phyloP scores from a whole-genome alignment of 2,329 filamentous ascomycete genomes.

The Nothophoma quercina region DNA sequence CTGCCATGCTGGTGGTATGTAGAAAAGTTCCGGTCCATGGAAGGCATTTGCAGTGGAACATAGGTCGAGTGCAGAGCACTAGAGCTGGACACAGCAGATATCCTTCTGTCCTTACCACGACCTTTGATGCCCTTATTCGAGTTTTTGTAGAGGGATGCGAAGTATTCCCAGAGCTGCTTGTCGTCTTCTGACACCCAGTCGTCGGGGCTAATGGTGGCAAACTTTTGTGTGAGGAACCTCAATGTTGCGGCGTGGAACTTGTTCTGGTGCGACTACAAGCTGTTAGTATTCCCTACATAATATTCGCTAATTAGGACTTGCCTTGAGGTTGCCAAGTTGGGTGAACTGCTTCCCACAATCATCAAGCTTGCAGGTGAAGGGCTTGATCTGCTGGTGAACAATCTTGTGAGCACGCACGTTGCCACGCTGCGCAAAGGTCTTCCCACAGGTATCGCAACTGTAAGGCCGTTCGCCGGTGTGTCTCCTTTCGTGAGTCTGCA shows the following conservation, averaged over 20 bases:
- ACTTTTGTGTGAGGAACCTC: conserved; percentile 72
- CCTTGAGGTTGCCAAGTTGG: conserved; percentile 91
- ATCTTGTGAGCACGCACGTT: conserved; percentile 86
- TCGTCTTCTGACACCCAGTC: conserved; percentile 72
- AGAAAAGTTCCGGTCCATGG: conserved; percentile 32
- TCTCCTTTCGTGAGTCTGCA: conserved; percentile 81
- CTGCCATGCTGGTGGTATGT: conserved; percentile 37
- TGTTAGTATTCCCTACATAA: too few species aligned
- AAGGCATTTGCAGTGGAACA: conserved; percentile 26
- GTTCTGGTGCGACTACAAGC: conserved; percentile 81
- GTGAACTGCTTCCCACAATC: conserved; percentile 88
- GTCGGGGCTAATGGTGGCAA: conserved; percentile 68
- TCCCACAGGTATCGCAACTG: conserved; percentile 78
- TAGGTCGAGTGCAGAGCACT: conserved; percentile 39
- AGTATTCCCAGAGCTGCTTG: conserved; percentile 82
- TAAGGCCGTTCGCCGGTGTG: conserved; percentile 90
- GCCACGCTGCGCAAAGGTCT: conserved; percentile 83
- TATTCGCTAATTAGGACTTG: not conserved
- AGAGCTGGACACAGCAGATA: conserved; percentile 52
- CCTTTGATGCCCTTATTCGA: conserved; percentile 99
- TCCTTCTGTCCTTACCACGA: conserved; percentile 82
- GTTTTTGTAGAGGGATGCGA: conserved; percentile 90
- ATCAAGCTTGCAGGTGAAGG: conserved; percentile 81
- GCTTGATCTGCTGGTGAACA: conserved; percentile 79
- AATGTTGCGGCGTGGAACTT: conserved; percentile 86